Percentiles rank a stretch among this genome's conserved stretches.
Conservation (phyloP, 2,329 filamentous ascomycete genomes). For the Monilinia polystroma region DNA sequence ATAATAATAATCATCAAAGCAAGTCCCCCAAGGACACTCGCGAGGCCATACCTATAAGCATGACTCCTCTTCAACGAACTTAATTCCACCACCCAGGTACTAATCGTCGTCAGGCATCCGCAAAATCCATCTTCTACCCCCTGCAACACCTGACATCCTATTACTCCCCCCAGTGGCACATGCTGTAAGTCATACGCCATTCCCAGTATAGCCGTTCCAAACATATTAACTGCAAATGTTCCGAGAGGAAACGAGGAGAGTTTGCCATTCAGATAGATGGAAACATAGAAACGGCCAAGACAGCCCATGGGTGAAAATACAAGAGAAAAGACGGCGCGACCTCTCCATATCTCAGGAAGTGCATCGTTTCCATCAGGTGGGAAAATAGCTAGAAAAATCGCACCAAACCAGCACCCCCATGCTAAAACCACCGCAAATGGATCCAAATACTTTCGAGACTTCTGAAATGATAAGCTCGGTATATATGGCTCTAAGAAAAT, state of each 20-base stretch:
- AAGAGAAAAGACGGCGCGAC: conserved; percentile 70
- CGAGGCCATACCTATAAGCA: conserved; percentile 67
- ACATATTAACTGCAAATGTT: conserved; percentile 78
- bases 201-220: conserved; percentile 72
- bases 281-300: conserved; percentile 70
- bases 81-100: conserved; percentile 65
- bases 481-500: conserved; percentile 56
- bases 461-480: conserved; percentile 58
- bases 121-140: conserved; percentile 68
- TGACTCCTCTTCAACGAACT: conserved; percentile 51
- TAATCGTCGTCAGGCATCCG: conserved; percentile 64
- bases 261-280: conserved; percentile 67
- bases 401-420: conserved; percentile 74
- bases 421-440: conserved; percentile 62
- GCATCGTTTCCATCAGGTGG: conserved; percentile 58
- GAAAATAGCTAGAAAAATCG: conserved; percentile 68
- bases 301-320: conserved; percentile 83
- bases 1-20: conserved; percentile 66
- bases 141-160: conserved; percentile 67
- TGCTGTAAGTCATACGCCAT: conserved; percentile 80
- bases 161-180: conserved; percentile 51
- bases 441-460: conserved; percentile 63
- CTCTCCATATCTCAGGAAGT: conserved; percentile 65
- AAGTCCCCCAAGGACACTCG: conserved; percentile 60
- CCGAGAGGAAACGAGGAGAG: conserved; percentile 73